Evolutionary conservation across 768 basidiomycete species (phyloP).

Genomic region (Tulasnella sp.): DNA sequence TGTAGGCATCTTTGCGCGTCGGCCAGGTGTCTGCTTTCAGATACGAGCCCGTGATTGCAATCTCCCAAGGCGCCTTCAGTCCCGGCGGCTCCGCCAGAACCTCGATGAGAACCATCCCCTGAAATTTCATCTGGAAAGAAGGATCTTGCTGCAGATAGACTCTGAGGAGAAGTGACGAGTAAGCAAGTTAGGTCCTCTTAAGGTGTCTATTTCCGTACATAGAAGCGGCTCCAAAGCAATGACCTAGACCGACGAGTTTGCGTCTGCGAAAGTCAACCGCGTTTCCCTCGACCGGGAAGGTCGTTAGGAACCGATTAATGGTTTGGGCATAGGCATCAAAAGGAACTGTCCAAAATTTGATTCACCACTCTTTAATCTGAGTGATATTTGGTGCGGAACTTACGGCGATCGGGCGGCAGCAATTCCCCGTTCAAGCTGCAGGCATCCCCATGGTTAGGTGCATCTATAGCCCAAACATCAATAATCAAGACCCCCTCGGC

Average conservation of each 20-base stretch:
- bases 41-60: background rate
- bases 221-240: background rate
- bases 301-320: background rate
- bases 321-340: background rate
- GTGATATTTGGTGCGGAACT: too few relatives aligned
- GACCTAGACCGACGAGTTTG: background rate
- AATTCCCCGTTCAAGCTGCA: background rate
- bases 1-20: background rate
- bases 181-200: background rate
- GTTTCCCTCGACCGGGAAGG: too few relatives aligned
- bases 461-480: constrained; percentile 7
- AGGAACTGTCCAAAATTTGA: background rate
- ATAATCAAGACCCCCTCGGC: background rate
- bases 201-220: background rate
- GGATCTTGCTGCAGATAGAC: background rate
- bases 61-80: background rate
- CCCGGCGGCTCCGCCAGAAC: background rate
- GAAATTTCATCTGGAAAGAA: background rate
- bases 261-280: background rate
- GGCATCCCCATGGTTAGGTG: constrained; percentile 4
- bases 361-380: too few relatives aligned
- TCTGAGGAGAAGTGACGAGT: background rate
- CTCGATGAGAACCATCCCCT: background rate
- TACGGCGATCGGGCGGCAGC: too few relatives aligned
- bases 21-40: background rate